Evolutionary conservation across 495 filamentous ascomycete genomes (phyloP), one percentile per base, ranked within the genome.

Genomic region (Halenospora varia): DNA sequence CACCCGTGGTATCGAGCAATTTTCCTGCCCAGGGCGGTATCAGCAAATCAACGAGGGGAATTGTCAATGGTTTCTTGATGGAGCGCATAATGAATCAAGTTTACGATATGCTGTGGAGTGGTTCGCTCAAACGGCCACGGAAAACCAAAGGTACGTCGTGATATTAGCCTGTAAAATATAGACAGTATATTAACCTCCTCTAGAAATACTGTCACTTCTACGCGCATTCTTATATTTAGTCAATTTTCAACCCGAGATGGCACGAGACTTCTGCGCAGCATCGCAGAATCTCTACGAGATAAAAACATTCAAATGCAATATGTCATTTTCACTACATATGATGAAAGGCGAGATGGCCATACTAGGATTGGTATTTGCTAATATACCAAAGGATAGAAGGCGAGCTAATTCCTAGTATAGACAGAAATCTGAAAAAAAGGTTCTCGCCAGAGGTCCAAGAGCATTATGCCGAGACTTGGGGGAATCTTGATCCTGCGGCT

Each of bases 51-150:
- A 66, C 2, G 57, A 73, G 4, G 66, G 55, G 15, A 39, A 49
- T 11, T 53, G 22, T 26, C 62, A 62, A 24, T 81, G 76, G 75
- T 78, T 71, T 56, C 49, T 81, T 20, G 77, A 81, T 62, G 71
- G 70, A 26, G 77, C 78, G 0, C 77, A 81, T 56, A 81, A 79
- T 55, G 68, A 71, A 2, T 51, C 75, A 57, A 80, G 77, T 61
- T 51, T 80, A 2, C 52, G 51, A 11, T 59, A 71, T 26, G 71
- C 71, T 1, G 72, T 66, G 19, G 44, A 73, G 45, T 81, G 76
- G 77, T 81, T 75, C 60, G 64, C 65, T 8, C 58, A 64, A 3
- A 64, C 67, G 4, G 42, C 35, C 10, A 18, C 24, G 19, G 41
- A 61, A 15, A 40, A 13, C n/a, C 58, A 57, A 57, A 66, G 51